A percentile compares a stretch with the other conserved stretches of the same genome.
Evolutionary conservation across 495 filamentous ascomycete genomes (phyloP).

Genomic region (Tuber calosporum): DNA sequence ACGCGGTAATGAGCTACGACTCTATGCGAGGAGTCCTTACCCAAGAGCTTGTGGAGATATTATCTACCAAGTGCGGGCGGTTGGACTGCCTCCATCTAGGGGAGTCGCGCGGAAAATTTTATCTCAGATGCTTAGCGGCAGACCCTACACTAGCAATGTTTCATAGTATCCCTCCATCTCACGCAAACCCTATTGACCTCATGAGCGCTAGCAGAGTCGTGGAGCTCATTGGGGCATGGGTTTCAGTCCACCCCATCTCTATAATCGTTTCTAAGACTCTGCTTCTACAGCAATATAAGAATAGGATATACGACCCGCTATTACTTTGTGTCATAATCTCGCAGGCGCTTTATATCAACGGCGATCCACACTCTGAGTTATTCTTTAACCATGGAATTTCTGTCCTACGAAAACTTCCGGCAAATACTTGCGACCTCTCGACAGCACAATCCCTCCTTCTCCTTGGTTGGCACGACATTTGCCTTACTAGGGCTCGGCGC

Average conservation of each 20-base stretch:
- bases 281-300: constrained; percentile 4
- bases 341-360: neutral
- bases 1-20: neutral
- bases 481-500: neutral
- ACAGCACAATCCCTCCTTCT: neutral
- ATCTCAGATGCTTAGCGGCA: neutral
- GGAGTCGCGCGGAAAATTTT: neutral
- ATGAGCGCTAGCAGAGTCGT: neutral
- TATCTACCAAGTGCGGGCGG: neutral
- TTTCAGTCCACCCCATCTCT: neutral
- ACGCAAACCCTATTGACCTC: neutral
- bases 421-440: constrained; percentile 5
- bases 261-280: neutral
- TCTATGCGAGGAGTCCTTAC: neutral
- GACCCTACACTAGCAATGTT: neutral
- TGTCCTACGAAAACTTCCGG: neutral
- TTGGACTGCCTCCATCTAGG: neutral
- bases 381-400: neutral
- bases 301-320: neutral
- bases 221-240: constrained; percentile 2
- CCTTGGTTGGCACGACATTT: neutral
- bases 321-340: constrained; percentile 1
- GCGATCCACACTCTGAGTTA: neutral
- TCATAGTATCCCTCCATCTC: neutral
- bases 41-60: constrained; percentile 1